Conservation (phyloP, 2,329 filamentous ascomycete species). For the Penicillium verrucosum region DNA sequence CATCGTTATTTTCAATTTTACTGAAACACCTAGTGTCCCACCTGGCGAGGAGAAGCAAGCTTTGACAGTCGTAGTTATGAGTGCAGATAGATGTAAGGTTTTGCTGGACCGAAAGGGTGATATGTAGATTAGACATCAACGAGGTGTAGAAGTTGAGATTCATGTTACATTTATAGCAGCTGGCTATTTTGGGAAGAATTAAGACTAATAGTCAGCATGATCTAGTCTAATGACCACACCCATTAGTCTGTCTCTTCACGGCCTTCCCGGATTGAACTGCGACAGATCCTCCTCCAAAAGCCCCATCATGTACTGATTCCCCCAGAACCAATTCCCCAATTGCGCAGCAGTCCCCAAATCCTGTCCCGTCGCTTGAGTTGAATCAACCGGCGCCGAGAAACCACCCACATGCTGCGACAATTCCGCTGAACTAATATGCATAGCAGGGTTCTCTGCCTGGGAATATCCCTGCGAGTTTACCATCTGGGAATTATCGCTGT, state of each 20-base stretch:
- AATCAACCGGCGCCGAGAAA: neutral
- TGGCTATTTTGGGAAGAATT: neutral
- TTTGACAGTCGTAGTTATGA: constrained; percentile 23
- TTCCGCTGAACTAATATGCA: constrained; percentile 2
- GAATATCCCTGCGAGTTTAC: neutral
- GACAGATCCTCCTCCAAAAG: constrained; percentile 59
- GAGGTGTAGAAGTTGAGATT: neutral
- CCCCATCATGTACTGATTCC: constrained; percentile 63
- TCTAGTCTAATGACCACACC: neutral
- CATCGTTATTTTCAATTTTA: too few relatives aligned
- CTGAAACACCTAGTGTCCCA: constrained; percentile 8
- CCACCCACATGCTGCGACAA: neutral
- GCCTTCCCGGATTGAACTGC: constrained; percentile 25
- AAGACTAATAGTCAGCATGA: neutral
- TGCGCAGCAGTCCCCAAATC: constrained; percentile 30
- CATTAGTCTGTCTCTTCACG: neutral
- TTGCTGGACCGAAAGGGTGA: constrained; percentile 12
- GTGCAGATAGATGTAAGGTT: constrained; percentile 24
- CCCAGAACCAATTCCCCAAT: constrained; percentile 64
- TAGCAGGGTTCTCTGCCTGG: constrained; percentile 7
- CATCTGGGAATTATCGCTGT: neutral
- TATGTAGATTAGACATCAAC: neutral
- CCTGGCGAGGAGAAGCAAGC: constrained; percentile 22
- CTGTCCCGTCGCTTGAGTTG: constrained; percentile 16
- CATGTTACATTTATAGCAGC: neutral